Base-by-base conservation (phyloP, 768 basidiomycete genomes). In the Crucibulum laeve region DNA sequence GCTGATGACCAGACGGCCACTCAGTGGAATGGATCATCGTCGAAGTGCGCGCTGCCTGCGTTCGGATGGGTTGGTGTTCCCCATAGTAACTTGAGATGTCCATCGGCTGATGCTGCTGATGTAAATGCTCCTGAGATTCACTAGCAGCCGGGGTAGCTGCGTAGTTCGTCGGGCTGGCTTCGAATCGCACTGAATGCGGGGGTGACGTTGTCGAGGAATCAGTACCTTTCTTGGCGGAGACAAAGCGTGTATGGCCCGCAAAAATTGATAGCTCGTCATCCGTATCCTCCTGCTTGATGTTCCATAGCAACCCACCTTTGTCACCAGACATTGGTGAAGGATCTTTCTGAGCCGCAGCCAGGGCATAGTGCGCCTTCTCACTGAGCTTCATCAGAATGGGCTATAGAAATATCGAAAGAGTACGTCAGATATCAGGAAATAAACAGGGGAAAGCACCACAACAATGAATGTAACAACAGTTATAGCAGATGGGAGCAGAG, bases 211-310 rank as follows among this genome's bases (percentile, higher is more conserved):
- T 24, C 48, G 57, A 23, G 15, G 39, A 37, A n/a, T 47, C 44
- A 10, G 51, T 17, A n/a, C 45, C 61, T 43, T 56, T 63, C 51
- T 72, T 70, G 5, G 68, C 63, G 2, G 79, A 75, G 11, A 86
- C 75, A 30, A 87, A 76, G 6, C 78, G 70, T 0, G 77, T 82
- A 45, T 77, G 76, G 3, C 85, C 86, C 0, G 82, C 78, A 52
- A 87, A 82, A 34, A 87, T 83, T 0, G 77, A 68, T 3, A 88
- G 65, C 48, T 84, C 85, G 45, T 87, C 85, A 15, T 80, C 82
- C 0, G 62, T 67, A 8, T 70, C 70, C 38, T 79, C 77, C 44
- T 72, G 64, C 42, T 77, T 73, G 50, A 81, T 61, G 26, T 61
- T 67, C 82, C 79, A 81, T 3, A 70, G 59, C 15, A 71, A 54